Evolutionary conservation across 2,329 filamentous ascomycete genomes (phyloP), one percentile per base, ranked within the genome.

Genomic region (Cladosporium sp.): DNA sequence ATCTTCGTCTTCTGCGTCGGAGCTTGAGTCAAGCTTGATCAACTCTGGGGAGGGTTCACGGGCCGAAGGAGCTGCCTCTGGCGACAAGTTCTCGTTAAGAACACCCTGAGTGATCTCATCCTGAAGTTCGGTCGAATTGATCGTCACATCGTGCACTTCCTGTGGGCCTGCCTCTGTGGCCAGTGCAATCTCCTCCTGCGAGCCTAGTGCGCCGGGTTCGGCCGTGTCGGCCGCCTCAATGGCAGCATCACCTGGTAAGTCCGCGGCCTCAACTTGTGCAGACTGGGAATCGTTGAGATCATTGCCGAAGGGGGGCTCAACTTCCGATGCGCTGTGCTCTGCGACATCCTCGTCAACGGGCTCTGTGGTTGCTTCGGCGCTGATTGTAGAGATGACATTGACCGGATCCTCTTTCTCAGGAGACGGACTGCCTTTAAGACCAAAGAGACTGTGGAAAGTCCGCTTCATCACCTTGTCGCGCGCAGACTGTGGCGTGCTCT

Each of bases 371-470:
- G 15, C 44, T 10, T 36, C 44, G 51, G 18, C 18, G 30, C 34
- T 52, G 12, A 30, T 28, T 36, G 21, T 32, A 7, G 28, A 10
- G 21, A 21, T 12, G 2, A n/a, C 24, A 12, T 26, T 26, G 28
- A 12, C 1, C 12, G 49, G 8, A 36, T 65, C 64, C 41, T 68
- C 67, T 28, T 67, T 68, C 52, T 70, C 68, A 14, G 71, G 69
- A 8, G 70, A 70, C 15, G 72, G 73, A n/a, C 72, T 72, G 10
- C 66, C 68, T 41, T 61, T 68, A 52, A 75, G 72, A 15, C 74
- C 74, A 47, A 76, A 76, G 15, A 76, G 65, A 58, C 74, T 76
- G 41, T 68, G 68, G 38, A 71, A 74, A 0, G 74, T 76, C 66
- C 67, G 67, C 34, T 66, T 68, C 74, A 75, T 75, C 52, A 74